phyloP scores from a whole-genome alignment of 2,329 filamentous ascomycete species.

The Chaetomiaceae sp. region DNA sequence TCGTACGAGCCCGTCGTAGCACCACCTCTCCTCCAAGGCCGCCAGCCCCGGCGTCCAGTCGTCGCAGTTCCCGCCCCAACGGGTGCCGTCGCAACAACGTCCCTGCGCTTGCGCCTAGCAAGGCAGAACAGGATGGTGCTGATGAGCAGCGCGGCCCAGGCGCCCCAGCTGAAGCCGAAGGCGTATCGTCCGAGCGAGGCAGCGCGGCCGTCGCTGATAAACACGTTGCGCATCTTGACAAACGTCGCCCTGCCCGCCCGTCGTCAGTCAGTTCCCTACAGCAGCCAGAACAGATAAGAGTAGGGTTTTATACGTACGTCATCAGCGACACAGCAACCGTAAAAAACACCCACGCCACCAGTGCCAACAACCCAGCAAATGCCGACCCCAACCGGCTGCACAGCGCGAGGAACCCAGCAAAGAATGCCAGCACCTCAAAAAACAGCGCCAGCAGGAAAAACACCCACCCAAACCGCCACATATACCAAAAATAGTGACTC shows the following conservation, averaged over 20 bases:
- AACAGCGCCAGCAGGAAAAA: slow-evolving; percentile 82
- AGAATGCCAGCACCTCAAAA: slow-evolving; percentile 64
- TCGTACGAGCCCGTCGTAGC: slow-evolving; percentile 43
- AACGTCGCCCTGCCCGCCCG: slow-evolving; percentile 56
- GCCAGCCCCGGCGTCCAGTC: slow-evolving; percentile 23
- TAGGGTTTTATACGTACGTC: slow-evolving; percentile 52
- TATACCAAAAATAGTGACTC: slow-evolving; percentile 62
- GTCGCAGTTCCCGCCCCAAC: slow-evolving; percentile 17
- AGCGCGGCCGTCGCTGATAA: slow-evolving; percentile 47
- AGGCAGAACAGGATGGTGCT: slow-evolving; percentile 62
- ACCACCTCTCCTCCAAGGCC: slow-evolving; percentile 43
- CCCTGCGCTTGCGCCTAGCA: slow-evolving; percentile 40
- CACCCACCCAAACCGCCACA: slow-evolving; percentile 89
- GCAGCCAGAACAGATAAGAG: background rate
- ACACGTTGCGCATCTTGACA: slow-evolving; percentile 62
- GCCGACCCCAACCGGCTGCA: slow-evolving; percentile 65
- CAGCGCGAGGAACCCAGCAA: slow-evolving; percentile 62
- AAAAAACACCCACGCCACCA: slow-evolving; percentile 63
- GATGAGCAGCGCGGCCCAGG: slow-evolving; percentile 60
- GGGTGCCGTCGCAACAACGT: slow-evolving; percentile 2
- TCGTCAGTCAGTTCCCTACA: too few species aligned
- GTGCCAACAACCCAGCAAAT: slow-evolving; percentile 52
- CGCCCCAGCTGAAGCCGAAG: slow-evolving; percentile 72
- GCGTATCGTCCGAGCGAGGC: slow-evolving; percentile 61
- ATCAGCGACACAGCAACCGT: slow-evolving; percentile 62